Percentiles rank a stretch among this genome's conserved stretches.
These are phyloP conservation scores for Cryptosporidium felis DNA, from an alignment of 169 alveolate genomes.

Conservation along the genomic window DNA sequence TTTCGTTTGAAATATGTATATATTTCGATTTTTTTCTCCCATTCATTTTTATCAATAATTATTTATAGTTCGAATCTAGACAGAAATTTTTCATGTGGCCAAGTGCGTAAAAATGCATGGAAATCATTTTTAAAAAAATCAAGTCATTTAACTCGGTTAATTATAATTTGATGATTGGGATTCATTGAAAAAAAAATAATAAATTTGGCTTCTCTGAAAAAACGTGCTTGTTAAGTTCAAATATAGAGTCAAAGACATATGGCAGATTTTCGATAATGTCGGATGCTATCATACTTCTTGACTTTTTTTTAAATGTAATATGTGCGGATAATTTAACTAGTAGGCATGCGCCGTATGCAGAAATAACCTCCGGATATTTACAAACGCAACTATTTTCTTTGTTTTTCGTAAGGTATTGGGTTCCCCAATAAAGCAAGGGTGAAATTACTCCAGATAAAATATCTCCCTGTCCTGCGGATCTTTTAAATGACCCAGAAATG, in stretches of 20 bases:
- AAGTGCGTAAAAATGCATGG: background rate
- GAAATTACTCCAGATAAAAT: slow-evolving; percentile 80
- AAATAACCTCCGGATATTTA: slow-evolving; percentile 64
- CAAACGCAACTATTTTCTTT: background rate
- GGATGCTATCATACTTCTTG: slow-evolving; percentile 74
- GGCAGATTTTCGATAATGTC: slow-evolving; percentile 74
- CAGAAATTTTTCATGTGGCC: slow-evolving; percentile 62
- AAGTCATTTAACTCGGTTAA: background rate
- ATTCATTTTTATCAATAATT: background rate
- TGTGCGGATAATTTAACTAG: slow-evolving; percentile 70
- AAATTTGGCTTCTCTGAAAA: background rate
- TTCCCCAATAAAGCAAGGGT: slow-evolving; percentile 75
- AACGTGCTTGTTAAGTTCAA: slow-evolving; percentile 7
- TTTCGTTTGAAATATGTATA: slow-evolving; percentile 17
- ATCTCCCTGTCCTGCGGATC: slow-evolving; percentile 90
- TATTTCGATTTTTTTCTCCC: background rate
- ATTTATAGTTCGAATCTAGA: slow-evolving; percentile 27
- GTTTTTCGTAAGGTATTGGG: background rate
- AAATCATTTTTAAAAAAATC: background rate
- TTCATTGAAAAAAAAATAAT: slow-evolving; percentile 34
- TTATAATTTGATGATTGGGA: background rate
- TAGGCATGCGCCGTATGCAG: slow-evolving; percentile 72
- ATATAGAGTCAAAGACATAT: slow-evolving; percentile 58
- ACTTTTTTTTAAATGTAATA: slow-evolving; percentile 69
- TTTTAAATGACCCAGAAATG: slow-evolving; percentile 80